These are phyloP conservation scores for Talaromyces sp. DNA, from an alignment of 2,329 filamentous ascomycete genomes.

Conservation along the genomic window DNA sequence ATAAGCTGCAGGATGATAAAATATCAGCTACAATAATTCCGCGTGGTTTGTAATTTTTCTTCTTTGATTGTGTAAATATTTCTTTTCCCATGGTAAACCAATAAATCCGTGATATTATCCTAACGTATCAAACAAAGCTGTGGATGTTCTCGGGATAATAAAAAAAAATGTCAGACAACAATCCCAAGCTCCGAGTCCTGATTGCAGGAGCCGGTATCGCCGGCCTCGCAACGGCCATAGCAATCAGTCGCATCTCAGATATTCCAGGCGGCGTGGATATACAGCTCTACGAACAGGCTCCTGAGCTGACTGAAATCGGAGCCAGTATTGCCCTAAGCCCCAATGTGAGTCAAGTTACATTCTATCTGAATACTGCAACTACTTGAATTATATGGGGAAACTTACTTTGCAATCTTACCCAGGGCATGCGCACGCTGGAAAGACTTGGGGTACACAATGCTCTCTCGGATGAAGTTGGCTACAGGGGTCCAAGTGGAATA, in stretches of 20 bases:
- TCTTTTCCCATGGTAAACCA: neutral
- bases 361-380: neutral
- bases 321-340: constrained; percentile 32
- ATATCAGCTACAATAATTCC: neutral
- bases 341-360: constrained; percentile 32
- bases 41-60: neutral
- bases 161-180: constrained; percentile 10
- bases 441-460: constrained; percentile 47
- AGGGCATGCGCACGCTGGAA: constrained; percentile 48
- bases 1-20: neutral
- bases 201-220: constrained; percentile 51
- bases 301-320: constrained; percentile 21
- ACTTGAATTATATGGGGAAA: neutral
- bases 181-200: constrained; percentile 34
- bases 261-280: constrained; percentile 35
- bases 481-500: constrained; percentile 36
- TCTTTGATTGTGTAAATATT: neutral
- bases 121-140: neutral
- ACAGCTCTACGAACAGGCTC: constrained; percentile 48
- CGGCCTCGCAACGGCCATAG: constrained; percentile 47
- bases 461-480: constrained; percentile 37
- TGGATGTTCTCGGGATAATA: neutral
- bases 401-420: neutral
- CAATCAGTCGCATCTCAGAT: constrained; percentile 31
- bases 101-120: neutral